Evolutionary conservation across 2,329 filamentous ascomycete species (phyloP), one percentile per base, ranked within the genome.

Genomic region (Pseudogymnoascus sp.): DNA sequence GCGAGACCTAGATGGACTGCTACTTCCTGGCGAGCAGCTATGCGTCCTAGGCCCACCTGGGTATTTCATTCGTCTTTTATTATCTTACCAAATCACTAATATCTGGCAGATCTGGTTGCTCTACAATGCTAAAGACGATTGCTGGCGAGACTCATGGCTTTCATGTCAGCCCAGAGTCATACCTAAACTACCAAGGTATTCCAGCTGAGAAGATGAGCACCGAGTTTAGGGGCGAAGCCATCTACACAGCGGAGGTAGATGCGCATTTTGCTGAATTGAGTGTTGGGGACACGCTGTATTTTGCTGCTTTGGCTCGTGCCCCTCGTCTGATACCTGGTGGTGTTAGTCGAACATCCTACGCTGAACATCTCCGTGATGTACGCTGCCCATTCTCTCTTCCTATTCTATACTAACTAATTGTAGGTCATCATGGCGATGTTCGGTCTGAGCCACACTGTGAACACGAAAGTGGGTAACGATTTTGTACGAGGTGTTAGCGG

Each of bases 191-290:
- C 72, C 88, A 95, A 74, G 88, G 86, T 80, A 74, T 62, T 60
- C 63, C 56, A 21, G 29, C 62, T 17, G n/a, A 89, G 71, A 83
- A 91, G 72, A 93, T 95, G 89, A 85, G 89, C 76, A 84, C 83
- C 10, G 80, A 83, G 66, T 92, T 93, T 77, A 87, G 89, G 29
- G 91, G 91, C 67, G 91, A 96, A 76, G 89, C 89, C 66, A 93
- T 95, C 73, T 95, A 95, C 76, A 93, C 89, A 0, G 89, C 89
- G 64, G 90, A 95, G 74, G 87, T 90, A 37, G 91, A 96, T 72
- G 87, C 89, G 4, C 89, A 93, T 75, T 93, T 93, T 71, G 88
- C 89, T 11, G 83, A 87, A 76, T 76, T 95, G 69, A 87, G 84
- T 1, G 90, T 93, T 46, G 89, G 89, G 61, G 88, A 93, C 70